Conservation (phyloP, 805 yeast species). For the Komagataella pseudopastoris region DNA sequence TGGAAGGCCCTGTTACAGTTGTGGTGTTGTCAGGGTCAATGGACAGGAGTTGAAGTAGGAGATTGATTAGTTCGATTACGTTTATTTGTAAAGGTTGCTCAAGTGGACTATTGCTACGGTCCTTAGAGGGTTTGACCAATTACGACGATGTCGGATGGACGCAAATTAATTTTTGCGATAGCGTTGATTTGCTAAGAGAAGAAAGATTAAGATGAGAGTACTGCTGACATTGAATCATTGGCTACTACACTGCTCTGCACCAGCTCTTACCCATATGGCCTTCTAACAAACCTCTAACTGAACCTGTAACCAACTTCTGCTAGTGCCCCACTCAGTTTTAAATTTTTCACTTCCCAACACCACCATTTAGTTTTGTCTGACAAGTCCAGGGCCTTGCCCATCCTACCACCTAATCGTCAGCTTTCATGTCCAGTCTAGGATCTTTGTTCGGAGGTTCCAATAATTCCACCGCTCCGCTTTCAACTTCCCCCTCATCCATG, state of each 20-base stretch:
- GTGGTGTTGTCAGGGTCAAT: background rate
- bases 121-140: background rate
- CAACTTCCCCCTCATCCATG: conserved; percentile 1
- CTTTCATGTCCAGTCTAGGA: conserved; percentile 1
- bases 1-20: background rate
- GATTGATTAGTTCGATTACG: no score
- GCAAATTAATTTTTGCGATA: no score
- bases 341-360: background rate
- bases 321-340: background rate
- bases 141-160: background rate
- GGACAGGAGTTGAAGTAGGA: no score
- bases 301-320: no score
- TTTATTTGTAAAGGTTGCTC: no score
- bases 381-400: background rate
- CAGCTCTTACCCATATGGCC: background rate
- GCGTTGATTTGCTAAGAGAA: background rate
- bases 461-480: background rate
- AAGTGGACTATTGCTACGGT: background rate
- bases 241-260: background rate
- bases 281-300: background rate
- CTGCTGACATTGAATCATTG: background rate
- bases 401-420: background rate
- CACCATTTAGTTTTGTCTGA: background rate
- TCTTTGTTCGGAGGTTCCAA: conserved; percentile 1
- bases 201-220: no score